These are phyloP conservation scores for Ceratopteris richardii DNA, from an alignment of 75 land plant species.

Conservation along the genomic window DNA sequence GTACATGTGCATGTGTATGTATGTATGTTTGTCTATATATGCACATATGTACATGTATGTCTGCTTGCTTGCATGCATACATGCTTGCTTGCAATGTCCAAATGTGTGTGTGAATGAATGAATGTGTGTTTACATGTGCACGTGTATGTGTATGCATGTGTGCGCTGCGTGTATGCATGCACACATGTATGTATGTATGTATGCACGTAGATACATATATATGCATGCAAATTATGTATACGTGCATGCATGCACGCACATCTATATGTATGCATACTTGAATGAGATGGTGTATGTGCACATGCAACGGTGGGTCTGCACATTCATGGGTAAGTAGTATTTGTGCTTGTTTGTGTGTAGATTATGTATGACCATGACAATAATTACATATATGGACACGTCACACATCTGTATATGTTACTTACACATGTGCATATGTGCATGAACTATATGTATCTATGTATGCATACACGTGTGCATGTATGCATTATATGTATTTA, in stretches of 20 bases:
- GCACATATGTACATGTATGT: no score
- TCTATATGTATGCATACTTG: not conserved
- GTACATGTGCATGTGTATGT: no score
- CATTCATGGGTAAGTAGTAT: no score
- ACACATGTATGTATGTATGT: not conserved
- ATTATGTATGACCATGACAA: not conserved
- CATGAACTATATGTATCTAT: not conserved
- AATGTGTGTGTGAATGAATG: no score
- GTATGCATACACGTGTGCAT: no score
- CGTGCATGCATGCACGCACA: not conserved
- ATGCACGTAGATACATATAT: not conserved
- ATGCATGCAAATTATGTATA: no score
- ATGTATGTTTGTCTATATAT: no score
- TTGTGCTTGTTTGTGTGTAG: not conserved
- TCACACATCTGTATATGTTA: not conserved
- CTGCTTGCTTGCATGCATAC: no score
- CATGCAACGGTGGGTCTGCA: not conserved
- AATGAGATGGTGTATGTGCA: not conserved
- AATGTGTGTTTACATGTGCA: not conserved
- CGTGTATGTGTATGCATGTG: not conserved
- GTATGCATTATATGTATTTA: no score
- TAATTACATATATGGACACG: not conserved
- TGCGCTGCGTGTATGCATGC: not conserved
- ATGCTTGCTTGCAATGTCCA: no score
- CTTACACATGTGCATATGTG: not conserved